A percentile compares a stretch with the other conserved stretches of the same genome.
These are phyloP conservation scores for Kwoniella europaea DNA, from an alignment of 768 basidiomycete species.

Conservation along the genomic window DNA sequence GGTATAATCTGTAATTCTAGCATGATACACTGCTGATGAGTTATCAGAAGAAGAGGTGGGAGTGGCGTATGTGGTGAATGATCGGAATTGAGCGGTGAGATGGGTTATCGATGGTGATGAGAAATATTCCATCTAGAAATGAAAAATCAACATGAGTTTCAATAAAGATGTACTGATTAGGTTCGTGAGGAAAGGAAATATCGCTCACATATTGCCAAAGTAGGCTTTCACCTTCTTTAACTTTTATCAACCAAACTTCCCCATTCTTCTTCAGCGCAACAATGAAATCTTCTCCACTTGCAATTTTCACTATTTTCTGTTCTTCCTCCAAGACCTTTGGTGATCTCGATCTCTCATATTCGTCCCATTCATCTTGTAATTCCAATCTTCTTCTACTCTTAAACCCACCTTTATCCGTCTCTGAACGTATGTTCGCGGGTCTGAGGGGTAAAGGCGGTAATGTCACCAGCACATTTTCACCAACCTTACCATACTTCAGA, in stretches of 20 bases:
- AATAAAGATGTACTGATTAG: background rate
- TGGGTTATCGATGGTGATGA: conserved; percentile 58
- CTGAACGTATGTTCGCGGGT: background rate
- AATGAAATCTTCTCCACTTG: conserved; percentile 73
- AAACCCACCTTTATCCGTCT: background rate
- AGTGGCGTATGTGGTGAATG: conserved; percentile 68
- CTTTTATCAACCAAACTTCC: conserved; percentile 48
- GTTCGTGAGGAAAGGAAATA: background rate
- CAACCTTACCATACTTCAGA: conserved; percentile 45
- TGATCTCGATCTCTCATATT: conserved; percentile 8
- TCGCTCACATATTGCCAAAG: conserved; percentile 71
- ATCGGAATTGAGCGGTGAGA: conserved; percentile 82
- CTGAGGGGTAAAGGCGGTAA: conserved; percentile 31
- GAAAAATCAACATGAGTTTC: background rate
- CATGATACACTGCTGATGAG: conserved; percentile 27
- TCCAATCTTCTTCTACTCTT: conserved; percentile 10
- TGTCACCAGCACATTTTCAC: conserved; percentile 28
- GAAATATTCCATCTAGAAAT: conserved; percentile 38
- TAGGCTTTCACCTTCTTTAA: conserved; percentile 25
- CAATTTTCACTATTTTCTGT: conserved; percentile 73
- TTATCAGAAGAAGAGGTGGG: conserved; percentile 18
- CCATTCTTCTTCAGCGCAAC: conserved; percentile 68
- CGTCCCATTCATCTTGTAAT: conserved; percentile 28
- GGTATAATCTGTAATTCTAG: conserved; percentile 76
- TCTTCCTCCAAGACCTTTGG: conserved; percentile 18